Conservation (phyloP, 768 basidiomycete species). For the Boletus rufocinnamomeus region DNA sequence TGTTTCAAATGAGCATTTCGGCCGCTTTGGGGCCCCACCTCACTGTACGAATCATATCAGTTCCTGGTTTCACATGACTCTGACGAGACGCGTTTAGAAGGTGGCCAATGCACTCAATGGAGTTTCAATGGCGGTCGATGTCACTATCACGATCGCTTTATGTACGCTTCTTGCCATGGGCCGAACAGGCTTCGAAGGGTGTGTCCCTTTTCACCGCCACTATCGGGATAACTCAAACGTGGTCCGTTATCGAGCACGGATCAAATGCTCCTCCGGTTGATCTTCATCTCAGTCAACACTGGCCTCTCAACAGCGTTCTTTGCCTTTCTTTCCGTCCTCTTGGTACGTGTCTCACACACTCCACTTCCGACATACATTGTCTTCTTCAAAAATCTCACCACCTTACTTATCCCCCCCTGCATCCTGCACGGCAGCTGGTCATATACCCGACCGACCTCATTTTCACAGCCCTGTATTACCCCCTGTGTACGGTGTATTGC, state of each 20-base stretch:
- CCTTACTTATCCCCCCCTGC: no score
- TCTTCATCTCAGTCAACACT: conserved; percentile 29
- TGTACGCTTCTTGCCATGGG: conserved; percentile 27
- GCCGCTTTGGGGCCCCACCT: conserved; percentile 21
- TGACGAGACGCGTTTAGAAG: conserved; percentile 17
- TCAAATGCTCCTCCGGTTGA: conserved; percentile 26
- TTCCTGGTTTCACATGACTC: background rate
- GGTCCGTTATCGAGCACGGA: conserved; percentile 22
- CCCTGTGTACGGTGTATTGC: conserved; percentile 37
- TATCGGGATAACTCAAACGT: conserved; percentile 1
- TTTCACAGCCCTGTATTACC: conserved; percentile 30
- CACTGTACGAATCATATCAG: conserved; percentile 12
- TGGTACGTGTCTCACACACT: conserved; percentile 13
- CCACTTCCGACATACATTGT: background rate
- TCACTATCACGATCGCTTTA: conserved; percentile 23
- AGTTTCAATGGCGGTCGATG: conserved; percentile 17
- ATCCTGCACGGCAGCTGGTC: conserved; percentile 16
- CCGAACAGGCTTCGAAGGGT: conserved; percentile 28
- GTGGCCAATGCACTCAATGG: conserved; percentile 16
- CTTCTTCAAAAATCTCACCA: background rate
- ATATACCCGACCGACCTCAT: conserved; percentile 27
- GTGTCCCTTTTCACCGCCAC: background rate
- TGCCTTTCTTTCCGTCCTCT: conserved; percentile 20
- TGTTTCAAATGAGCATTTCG: conserved; percentile 14
- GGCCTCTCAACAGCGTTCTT: conserved; percentile 28